phyloP scores from a whole-genome alignment of 164 flowering plant species.

The Dillenia turbinata region DNA sequence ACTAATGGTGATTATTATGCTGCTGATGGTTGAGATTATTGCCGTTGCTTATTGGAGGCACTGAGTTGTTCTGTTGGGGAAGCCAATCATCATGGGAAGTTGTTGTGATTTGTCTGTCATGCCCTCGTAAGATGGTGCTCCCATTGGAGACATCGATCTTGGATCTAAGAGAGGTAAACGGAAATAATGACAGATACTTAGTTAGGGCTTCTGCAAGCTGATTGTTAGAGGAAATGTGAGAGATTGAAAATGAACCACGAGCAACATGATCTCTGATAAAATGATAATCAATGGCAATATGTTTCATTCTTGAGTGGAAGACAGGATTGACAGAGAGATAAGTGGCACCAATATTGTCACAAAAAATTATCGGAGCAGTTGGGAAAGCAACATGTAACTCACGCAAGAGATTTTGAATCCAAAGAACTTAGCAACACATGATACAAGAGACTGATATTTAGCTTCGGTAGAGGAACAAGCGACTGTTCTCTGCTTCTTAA shows the following conservation, averaged over 20 bases:
- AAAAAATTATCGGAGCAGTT: neutral
- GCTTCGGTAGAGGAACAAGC: slow-evolving; percentile 3
- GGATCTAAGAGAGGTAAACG: neutral
- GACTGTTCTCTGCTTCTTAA: neutral
- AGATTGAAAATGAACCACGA: neutral
- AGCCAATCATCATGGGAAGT: too few species aligned
- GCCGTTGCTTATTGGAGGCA: too few species aligned
- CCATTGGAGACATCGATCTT: slow-evolving; percentile 6
- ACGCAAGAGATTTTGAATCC: neutral
- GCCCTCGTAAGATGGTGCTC: slow-evolving; percentile 5
- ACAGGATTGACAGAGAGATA: slow-evolving; percentile 3
- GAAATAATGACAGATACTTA: neutral
- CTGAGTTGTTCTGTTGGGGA: too few species aligned
- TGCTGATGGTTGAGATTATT: too few species aligned
- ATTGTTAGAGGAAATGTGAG: neutral
- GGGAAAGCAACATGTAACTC: neutral
- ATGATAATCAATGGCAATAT: neutral
- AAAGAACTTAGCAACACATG: neutral
- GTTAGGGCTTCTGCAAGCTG: neutral
- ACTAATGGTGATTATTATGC: too few species aligned
- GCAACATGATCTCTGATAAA: slow-evolving; percentile 2
- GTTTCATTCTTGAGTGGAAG: slow-evolving; percentile 10
- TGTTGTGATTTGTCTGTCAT: neutral
- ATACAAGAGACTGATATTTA: neutral
- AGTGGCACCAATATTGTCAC: slow-evolving; percentile 3